Evolutionary conservation across 2,329 filamentous ascomycete species (phyloP).

Genomic region (Gremmenia infestans): DNA sequence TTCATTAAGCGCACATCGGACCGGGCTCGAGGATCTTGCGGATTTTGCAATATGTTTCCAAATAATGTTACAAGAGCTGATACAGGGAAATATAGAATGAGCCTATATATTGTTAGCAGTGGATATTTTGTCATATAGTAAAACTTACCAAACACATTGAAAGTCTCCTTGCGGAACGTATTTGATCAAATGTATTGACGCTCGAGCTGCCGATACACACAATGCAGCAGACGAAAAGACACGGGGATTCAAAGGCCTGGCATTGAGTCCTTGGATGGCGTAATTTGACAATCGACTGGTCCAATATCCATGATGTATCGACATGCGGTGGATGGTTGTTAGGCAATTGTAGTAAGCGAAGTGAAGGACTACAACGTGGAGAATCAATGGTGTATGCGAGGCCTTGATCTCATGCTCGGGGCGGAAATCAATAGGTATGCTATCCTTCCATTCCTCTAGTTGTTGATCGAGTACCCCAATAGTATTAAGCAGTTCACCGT

Average conservation of each 20-base stretch:
- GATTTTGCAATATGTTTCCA: constrained; percentile 93
- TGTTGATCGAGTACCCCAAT: constrained; percentile 91
- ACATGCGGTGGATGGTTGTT: constrained; percentile 98
- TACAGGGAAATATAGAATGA: constrained; percentile 94
- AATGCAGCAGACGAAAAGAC: constrained; percentile 92
- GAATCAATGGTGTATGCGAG: constrained; percentile 84
- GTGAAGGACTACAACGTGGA: constrained; percentile 91
- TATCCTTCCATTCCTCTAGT: constrained; percentile 93
- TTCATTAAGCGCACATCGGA: constrained; percentile 90
- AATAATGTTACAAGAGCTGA: constrained; percentile 93
- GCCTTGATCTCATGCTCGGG: constrained; percentile 95
- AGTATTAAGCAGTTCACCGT: constrained; percentile 88
- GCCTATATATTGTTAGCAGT: constrained; percentile 44
- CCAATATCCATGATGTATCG: constrained; percentile 96
- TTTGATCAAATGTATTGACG: constrained; percentile 89
- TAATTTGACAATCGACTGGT: constrained; percentile 92
- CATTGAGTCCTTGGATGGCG: constrained; percentile 89
- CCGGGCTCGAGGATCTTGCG: constrained; percentile 78
- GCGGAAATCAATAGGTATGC: constrained; percentile 91
- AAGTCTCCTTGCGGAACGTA: constrained; percentile 96
- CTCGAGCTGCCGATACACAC: constrained; percentile 86
- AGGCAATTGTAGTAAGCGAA: constrained; percentile 98
- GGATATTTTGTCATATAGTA: background rate
- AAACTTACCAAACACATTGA: constrained; percentile 84
- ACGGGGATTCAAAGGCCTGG: constrained; percentile 82